A percentile compares a stretch with the other conserved stretches of the same genome.
Evolutionary conservation across 805 yeast species (phyloP).

Genomic region (Kodamaea lidongshanica): DNA sequence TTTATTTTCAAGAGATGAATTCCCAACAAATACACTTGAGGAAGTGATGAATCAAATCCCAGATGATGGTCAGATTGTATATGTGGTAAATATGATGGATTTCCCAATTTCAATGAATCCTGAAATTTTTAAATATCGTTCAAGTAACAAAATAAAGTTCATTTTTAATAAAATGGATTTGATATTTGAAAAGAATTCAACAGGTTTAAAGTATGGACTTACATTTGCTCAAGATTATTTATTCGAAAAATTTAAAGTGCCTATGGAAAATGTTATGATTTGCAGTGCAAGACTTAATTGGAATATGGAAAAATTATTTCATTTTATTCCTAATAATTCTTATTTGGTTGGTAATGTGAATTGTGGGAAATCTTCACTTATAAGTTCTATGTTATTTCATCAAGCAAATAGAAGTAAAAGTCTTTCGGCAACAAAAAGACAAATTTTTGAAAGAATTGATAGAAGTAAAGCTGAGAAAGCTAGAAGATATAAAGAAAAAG

Average conservation of each 20-base stretch:
- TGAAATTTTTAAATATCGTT: constrained; percentile 27
- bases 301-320: constrained; percentile 39
- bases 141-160: constrained; percentile 32
- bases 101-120: constrained; percentile 58
- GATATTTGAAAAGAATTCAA: constrained; percentile 28
- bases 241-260: constrained; percentile 22
- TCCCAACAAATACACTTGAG: constrained; percentile 17
- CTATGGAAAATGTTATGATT: constrained; percentile 37
- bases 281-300: constrained; percentile 50
- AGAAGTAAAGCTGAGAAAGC: constrained; percentile 4
- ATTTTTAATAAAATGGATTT: constrained; percentile 41
- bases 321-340: constrained; percentile 31
- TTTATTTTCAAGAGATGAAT: constrained; percentile 21
- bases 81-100: constrained; percentile 61
- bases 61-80: constrained; percentile 41
- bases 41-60: constrained; percentile 32
- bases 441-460: constrained; percentile 12
- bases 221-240: constrained; percentile 33
- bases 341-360: constrained; percentile 64
- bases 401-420: constrained; percentile 8
- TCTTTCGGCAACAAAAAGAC: constrained; percentile 14
- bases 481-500: constrained; percentile 5
- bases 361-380: constrained; percentile 61
- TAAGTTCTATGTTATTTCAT: constrained; percentile 38
- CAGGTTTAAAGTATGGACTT: constrained; percentile 20